These are phyloP conservation scores for Ascoidea asiatica DNA, from an alignment of 805 yeast species.

Conservation along the genomic window DNA sequence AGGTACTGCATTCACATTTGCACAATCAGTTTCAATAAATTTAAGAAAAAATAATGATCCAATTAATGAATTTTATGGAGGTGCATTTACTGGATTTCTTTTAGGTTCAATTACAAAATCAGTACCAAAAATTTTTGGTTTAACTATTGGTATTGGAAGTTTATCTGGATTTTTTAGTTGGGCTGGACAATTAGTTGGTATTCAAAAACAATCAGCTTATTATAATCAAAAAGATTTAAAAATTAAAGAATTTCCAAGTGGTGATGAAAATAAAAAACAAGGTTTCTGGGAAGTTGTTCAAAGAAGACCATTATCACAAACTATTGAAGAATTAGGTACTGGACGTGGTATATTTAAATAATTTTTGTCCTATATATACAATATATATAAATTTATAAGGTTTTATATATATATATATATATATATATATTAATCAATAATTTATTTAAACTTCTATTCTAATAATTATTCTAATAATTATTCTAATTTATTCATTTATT, in stretches of 20 bases:
- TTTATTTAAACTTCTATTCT: too few relatives aligned
- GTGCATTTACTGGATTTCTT: conserved; percentile 30
- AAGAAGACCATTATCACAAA: conserved; percentile 74
- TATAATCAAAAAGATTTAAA: conserved; percentile 14
- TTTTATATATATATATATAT: too few relatives aligned
- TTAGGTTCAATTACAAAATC: conserved; percentile 23
- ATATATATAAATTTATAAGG: too few relatives aligned
- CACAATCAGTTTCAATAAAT: conserved; percentile 35
- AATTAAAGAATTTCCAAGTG: conserved; percentile 14
- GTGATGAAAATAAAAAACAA: conserved; percentile 23
- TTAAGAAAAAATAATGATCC: conserved; percentile 51
- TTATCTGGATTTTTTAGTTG: conserved; percentile 33
- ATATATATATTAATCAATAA: too few relatives aligned
- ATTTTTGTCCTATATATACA: too few relatives aligned
- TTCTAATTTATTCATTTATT: too few relatives aligned
- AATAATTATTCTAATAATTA: too few relatives aligned
- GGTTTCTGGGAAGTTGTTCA: conserved; percentile 72
- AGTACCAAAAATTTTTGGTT: conserved; percentile 29
- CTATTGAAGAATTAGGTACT: conserved; percentile 57
- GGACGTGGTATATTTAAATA: conserved; percentile 6
- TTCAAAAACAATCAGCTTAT: conserved; percentile 25
- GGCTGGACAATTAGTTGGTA: conserved; percentile 42
- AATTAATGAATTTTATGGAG: conserved; percentile 39
- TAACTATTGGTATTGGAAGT: conserved; percentile 28
- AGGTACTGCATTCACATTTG: conserved; percentile 26